Evolutionary conservation across 345 rosid genomes (phyloP).

Genomic region (Sonneratia caseolaris): DNA sequence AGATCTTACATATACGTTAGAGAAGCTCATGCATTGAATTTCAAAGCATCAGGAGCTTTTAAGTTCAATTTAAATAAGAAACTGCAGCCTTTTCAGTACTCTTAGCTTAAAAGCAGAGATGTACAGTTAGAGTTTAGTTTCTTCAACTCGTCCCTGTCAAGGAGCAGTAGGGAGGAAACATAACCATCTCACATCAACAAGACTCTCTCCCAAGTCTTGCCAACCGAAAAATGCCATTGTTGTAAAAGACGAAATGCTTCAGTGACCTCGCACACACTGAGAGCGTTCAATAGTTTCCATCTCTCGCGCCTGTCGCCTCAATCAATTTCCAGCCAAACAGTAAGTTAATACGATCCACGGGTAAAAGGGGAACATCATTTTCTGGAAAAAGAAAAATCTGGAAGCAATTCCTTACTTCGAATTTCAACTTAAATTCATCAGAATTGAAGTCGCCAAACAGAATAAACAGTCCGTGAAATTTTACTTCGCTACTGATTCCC

Average conservation of each 20-base stretch:
- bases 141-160: background rate
- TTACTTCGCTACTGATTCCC: background rate
- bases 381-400: background rate
- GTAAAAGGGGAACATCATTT: background rate
- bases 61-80: background rate
- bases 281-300: background rate
- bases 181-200: background rate
- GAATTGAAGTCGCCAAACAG: background rate
- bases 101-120: too few species aligned
- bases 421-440: background rate
- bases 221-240: background rate
- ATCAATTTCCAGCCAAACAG: background rate
- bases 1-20: background rate
- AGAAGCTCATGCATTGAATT: constrained; percentile 3
- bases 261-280: background rate
- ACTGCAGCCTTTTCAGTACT: background rate
- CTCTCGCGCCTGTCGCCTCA: background rate
- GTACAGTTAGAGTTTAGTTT: background rate
- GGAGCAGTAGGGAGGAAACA: background rate
- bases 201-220: too few species aligned
- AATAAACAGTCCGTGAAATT: background rate
- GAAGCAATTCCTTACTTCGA: background rate
- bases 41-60: background rate
- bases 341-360: background rate
- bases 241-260: background rate